Base-by-base conservation (phyloP, 306 rosid genomes). In the Ormosia semicastrata region DNA sequence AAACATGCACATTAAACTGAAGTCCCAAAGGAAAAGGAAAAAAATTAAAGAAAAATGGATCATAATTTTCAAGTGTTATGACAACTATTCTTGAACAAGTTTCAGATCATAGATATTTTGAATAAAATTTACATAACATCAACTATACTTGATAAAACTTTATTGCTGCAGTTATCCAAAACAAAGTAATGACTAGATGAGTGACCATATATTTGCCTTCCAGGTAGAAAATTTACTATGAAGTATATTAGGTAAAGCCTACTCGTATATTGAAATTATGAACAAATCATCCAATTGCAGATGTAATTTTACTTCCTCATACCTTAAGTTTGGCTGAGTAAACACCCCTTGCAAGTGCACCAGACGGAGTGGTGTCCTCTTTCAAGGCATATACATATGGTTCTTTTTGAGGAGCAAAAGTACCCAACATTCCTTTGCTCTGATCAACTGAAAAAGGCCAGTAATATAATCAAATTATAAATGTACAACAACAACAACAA, bases 271-370 rank as follows among this genome's bases (percentile, higher is more conserved):
- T 59, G 8, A 84, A 72, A 30, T 46, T 46, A 67, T 54, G 40
- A 76, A 46, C 13, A 77, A 40, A 36, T 41, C 41, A 77, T 77
- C 37, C 72, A 52, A 13, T 24, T 30, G 30, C 17, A 47, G 43
- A 15, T 2, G 18, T 29, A 15, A 5, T 0, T 56, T 41, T 8
- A 57, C 53, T 64, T n/a, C 15, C 36, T 14, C 81, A 41, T 58
- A 95, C 99, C 97, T 93, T 91, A 4, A 95, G 90, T 84, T 85
- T 88, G 5, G 99, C 99, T 0, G 93, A 83, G 92, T 93, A 95
- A 40, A 84, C 49, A 14, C 99, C 99, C 83, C 99, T 91, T 50
- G 95, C 98, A 78, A 95, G 92, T 12, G 87, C 82, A 43, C 99
- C 98, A 3, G 92, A 89, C 12, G 99, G 99, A 83, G 99, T 90